phyloP scores from a whole-genome alignment of 176 grass and related monocot species.

The Oryza punctata region DNA sequence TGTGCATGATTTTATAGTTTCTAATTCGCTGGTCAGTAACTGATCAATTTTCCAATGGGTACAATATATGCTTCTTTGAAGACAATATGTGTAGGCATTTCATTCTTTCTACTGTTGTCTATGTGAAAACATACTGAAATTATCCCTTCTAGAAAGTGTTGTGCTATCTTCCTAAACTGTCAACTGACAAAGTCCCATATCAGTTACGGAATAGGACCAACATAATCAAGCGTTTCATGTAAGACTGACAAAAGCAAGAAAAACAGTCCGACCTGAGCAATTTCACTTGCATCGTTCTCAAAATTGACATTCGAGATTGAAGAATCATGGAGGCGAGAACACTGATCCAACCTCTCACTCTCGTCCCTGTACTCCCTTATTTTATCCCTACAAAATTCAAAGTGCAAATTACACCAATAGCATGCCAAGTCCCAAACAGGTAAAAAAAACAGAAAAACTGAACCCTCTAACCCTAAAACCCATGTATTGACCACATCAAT shows the following conservation, averaged over 20 bases:
- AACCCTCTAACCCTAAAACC: background rate
- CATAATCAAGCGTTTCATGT: conserved; percentile 9
- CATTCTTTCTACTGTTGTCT: background rate
- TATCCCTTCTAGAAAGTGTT: conserved; percentile 2
- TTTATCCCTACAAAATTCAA: conserved; percentile 63
- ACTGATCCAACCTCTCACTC: conserved; percentile 89
- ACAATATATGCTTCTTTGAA: background rate
- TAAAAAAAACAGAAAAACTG: background rate
- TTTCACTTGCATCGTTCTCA: conserved; percentile 71
- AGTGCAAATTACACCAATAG: conserved; percentile 9
- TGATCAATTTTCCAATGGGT: conserved; percentile 9
- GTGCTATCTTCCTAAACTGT: background rate
- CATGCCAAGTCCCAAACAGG: background rate
- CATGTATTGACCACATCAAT: conserved; percentile 1
- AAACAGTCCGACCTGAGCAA: conserved; percentile 69
- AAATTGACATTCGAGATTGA: conserved; percentile 80
- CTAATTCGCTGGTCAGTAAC: background rate
- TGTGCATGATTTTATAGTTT: background rate
- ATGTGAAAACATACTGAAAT: conserved; percentile 9
- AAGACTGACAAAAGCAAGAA: background rate
- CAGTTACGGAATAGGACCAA: background rate
- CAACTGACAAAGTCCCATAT: conserved; percentile 3
- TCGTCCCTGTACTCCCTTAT: conserved; percentile 84
- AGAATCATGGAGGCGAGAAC: conserved; percentile 80
- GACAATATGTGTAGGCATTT: background rate